Conservation (phyloP, 352 stramenopile genomes). For the Globisporangium nodosum region DNA sequence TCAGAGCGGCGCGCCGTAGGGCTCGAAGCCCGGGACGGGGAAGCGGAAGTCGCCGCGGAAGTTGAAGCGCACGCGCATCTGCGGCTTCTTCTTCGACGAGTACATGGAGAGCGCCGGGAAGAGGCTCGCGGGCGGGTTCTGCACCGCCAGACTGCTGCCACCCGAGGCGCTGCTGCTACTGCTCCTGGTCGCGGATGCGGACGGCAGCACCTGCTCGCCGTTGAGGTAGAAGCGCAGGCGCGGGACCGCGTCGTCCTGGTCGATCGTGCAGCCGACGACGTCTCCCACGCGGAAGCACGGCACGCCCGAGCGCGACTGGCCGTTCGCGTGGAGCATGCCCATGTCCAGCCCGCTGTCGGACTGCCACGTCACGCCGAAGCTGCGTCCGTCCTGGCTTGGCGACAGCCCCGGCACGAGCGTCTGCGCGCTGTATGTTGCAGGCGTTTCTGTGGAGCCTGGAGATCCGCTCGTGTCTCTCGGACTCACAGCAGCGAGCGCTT, state of each 20-base stretch:
- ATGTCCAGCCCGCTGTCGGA: slow-evolving; percentile 69
- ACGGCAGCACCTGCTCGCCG: slow-evolving; percentile 54
- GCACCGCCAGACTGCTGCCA: slow-evolving; percentile 29
- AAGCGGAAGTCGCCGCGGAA: slow-evolving; percentile 72
- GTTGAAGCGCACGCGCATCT: slow-evolving; percentile 70
- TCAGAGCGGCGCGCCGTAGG: slow-evolving; percentile 56
- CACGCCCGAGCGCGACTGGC: slow-evolving; percentile 55
- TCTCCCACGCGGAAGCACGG: slow-evolving; percentile 63
- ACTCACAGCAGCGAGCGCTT: background rate
- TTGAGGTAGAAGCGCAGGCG: slow-evolving; percentile 76
- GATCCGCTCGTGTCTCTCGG: too few relatives aligned
- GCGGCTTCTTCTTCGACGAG: slow-evolving; percentile 60
- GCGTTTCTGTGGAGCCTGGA: slow-evolving; percentile 1
- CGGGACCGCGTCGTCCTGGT: slow-evolving; percentile 63
- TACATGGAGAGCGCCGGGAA: slow-evolving; percentile 74
- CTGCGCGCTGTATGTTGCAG: background rate
- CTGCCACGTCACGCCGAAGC: slow-evolving; percentile 72
- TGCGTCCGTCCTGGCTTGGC: slow-evolving; percentile 39
- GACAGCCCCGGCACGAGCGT: slow-evolving; percentile 56
- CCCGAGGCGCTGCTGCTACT: slow-evolving; percentile 3
- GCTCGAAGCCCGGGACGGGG: slow-evolving; percentile 59
- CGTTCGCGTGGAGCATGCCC: slow-evolving; percentile 68
- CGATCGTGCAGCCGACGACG: slow-evolving; percentile 68
- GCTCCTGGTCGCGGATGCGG: background rate
- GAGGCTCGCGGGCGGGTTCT: slow-evolving; percentile 57